Conservation (phyloP, 1,284 basidiomycete genomes). For the Inonotus obliquus region DNA sequence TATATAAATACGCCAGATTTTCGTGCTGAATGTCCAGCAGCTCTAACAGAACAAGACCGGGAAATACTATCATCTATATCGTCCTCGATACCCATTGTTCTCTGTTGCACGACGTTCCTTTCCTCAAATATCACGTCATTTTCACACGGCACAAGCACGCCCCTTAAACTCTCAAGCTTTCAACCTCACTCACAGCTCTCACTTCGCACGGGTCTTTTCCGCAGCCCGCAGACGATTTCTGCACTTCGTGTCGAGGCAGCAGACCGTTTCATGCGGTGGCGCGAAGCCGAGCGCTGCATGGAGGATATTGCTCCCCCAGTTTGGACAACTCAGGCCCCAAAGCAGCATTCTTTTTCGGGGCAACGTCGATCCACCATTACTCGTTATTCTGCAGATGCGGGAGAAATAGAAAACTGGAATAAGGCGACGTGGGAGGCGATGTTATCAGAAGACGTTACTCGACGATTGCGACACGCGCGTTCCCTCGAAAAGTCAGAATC, state of each 20-base stretch:
- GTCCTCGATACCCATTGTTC: slow-evolving; percentile 43
- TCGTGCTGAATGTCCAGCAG: slow-evolving; percentile 20
- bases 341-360: neutral
- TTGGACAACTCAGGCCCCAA: neutral
- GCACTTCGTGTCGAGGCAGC: slow-evolving; percentile 56
- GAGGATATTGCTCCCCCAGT: neutral
- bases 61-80: slow-evolving; percentile 46
- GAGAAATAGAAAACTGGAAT: slow-evolving; percentile 46
- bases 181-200: slow-evolving; percentile 43
- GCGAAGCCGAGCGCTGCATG: slow-evolving; percentile 56
- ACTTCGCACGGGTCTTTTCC: slow-evolving; percentile 56
- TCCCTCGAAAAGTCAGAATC: slow-evolving; percentile 10
- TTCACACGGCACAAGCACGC: neutral
- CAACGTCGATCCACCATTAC: neutral
- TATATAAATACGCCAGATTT: neutral
- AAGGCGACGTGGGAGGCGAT: slow-evolving; percentile 47
- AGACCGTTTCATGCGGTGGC: slow-evolving; percentile 66
- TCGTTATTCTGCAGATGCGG: neutral
- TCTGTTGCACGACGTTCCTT: slow-evolving; percentile 9
- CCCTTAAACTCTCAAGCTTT: slow-evolving; percentile 46
- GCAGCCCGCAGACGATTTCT: slow-evolving; percentile 51
- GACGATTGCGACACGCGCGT: slow-evolving; percentile 25
- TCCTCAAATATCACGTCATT: slow-evolving; percentile 9
- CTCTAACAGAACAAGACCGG: slow-evolving; percentile 35
- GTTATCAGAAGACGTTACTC: slow-evolving; percentile 54